Percentiles rank a stretch among this genome's conserved stretches.
These are phyloP conservation scores for Ustilago shanxiensis DNA, from an alignment of 1,284 basidiomycete genomes.

Conservation along the genomic window DNA sequence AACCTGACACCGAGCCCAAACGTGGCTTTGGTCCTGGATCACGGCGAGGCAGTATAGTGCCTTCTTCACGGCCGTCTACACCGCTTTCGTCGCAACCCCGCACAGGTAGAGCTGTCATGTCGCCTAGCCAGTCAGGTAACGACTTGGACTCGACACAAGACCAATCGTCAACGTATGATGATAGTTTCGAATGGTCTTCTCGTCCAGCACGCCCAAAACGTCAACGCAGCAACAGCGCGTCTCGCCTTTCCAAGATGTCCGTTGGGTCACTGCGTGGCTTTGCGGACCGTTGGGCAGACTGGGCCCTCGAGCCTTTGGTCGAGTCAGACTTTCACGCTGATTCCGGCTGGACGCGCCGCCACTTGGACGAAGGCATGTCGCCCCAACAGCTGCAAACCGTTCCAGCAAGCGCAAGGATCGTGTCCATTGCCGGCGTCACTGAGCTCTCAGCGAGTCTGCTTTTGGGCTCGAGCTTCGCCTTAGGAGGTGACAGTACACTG, in stretches of 20 bases:
- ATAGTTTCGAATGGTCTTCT: constrained; percentile 31
- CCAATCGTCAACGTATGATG: constrained; percentile 6
- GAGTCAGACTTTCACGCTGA: constrained; percentile 55
- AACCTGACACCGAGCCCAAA: constrained; percentile 4
- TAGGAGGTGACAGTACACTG: constrained; percentile 46
- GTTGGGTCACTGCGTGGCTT: constrained; percentile 41
- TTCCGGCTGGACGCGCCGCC: constrained; percentile 50
- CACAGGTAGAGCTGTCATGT: constrained; percentile 9
- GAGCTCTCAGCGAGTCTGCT: constrained; percentile 47
- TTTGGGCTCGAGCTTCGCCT: constrained; percentile 41
- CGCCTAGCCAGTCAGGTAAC: constrained; percentile 30
- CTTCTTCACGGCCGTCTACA: constrained; percentile 15
- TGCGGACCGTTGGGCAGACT: constrained; percentile 62
- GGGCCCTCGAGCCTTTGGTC: constrained; percentile 57
- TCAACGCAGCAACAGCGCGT: constrained; percentile 41
- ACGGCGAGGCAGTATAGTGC: constrained; percentile 5
- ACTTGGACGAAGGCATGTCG: constrained; percentile 15
- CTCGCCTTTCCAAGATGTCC: constrained; percentile 34
- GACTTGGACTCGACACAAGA: constrained; percentile 12
- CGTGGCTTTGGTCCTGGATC: not conserved
- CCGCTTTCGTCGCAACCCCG: not conserved
- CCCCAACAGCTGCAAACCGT: constrained; percentile 23
- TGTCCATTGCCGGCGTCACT: constrained; percentile 43
- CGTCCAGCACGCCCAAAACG: constrained; percentile 21
- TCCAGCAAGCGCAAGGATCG: constrained; percentile 40